Evolutionary conservation across 495 filamentous ascomycete species (phyloP).

Genomic region (Melanomma pulvis-pyrius): DNA sequence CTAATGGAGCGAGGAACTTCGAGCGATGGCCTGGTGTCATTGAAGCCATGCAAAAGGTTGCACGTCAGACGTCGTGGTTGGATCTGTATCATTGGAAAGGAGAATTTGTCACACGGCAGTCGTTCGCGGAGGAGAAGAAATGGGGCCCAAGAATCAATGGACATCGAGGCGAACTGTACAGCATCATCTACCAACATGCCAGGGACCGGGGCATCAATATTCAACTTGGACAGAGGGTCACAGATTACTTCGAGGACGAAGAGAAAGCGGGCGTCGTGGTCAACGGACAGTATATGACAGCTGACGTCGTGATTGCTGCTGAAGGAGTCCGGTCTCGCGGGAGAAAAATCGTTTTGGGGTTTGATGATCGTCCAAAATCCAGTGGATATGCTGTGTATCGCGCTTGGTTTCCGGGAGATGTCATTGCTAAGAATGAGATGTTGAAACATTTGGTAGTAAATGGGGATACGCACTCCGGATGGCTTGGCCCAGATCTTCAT

Average conservation of each 20-base stretch:
- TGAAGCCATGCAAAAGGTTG: constrained; percentile 29
- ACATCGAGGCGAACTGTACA: constrained; percentile 65
- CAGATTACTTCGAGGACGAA: constrained; percentile 64
- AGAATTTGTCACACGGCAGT: constrained; percentile 47
- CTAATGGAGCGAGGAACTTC: constrained; percentile 30
- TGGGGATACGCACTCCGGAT: constrained; percentile 41
- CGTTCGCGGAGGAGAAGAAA: constrained; percentile 42
- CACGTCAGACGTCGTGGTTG: constrained; percentile 28
- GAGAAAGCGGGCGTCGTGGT: constrained; percentile 58
- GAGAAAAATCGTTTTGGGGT: constrained; percentile 62
- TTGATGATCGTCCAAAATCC: constrained; percentile 62
- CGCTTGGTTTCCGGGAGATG: constrained; percentile 37
- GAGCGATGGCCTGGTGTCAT: constrained; percentile 35
- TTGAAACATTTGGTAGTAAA: constrained; percentile 37
- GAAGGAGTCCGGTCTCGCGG: constrained; percentile 65
- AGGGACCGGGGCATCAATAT: constrained; percentile 59
- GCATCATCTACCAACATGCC: constrained; percentile 62
- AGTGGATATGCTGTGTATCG: constrained; percentile 62
- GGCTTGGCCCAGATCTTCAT: constrained; percentile 45
- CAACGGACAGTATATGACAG: constrained; percentile 54
- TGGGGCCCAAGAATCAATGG: constrained; percentile 59
- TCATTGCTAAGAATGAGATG: constrained; percentile 36
- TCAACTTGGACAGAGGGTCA: constrained; percentile 56
- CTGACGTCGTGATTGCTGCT: constrained; percentile 63
- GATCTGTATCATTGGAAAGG: constrained; percentile 47